phyloP scores from a whole-genome alignment of 2,329 filamentous ascomycete species.

The Hypoxylon sp. region DNA sequence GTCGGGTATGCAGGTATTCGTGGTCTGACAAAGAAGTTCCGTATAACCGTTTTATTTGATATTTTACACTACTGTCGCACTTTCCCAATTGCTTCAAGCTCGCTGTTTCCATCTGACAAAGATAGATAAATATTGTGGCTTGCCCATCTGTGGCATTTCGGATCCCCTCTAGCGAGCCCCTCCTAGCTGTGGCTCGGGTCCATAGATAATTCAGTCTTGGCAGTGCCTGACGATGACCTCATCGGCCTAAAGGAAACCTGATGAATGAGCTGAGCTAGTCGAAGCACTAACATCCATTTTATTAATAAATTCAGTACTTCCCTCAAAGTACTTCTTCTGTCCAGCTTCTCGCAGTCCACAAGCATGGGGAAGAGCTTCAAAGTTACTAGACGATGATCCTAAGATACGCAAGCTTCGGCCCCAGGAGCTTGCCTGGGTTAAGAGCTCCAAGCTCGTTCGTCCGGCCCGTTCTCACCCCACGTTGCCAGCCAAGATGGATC shows the following conservation, averaged over 20 bases:
- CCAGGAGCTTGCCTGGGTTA: constrained; percentile 54
- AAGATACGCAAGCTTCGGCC: constrained; percentile 54
- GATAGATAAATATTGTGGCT: constrained; percentile 24
- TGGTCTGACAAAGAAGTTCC: neutral
- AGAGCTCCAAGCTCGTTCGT: constrained; percentile 46
- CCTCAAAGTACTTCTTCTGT: constrained; percentile 4
- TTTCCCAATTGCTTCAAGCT: constrained; percentile 12
- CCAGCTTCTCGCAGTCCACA: constrained; percentile 20
- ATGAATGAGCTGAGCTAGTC: constrained; percentile 23
- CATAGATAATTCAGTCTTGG: constrained; percentile 32
- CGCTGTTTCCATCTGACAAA: constrained; percentile 17
- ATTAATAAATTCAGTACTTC: constrained; percentile 26
- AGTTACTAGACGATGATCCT: constrained; percentile 53
- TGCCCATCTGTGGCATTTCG: constrained; percentile 12
- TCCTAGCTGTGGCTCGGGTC: constrained; percentile 29
- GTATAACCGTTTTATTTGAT: constrained; percentile 15
- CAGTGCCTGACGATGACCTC: constrained; percentile 41
- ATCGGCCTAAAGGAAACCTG: constrained; percentile 36
- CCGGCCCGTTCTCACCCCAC: constrained; percentile 40
- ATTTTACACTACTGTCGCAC: neutral
- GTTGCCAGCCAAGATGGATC: constrained; percentile 44
- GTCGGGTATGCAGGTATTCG: constrained; percentile 25
- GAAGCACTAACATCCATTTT: constrained; percentile 28
- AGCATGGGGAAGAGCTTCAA: constrained; percentile 45
- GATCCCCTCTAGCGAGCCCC: neutral